These are phyloP conservation scores for Cyclotella distinguenda DNA, from an alignment of 108 stramenopile genomes.

Conservation along the genomic window DNA sequence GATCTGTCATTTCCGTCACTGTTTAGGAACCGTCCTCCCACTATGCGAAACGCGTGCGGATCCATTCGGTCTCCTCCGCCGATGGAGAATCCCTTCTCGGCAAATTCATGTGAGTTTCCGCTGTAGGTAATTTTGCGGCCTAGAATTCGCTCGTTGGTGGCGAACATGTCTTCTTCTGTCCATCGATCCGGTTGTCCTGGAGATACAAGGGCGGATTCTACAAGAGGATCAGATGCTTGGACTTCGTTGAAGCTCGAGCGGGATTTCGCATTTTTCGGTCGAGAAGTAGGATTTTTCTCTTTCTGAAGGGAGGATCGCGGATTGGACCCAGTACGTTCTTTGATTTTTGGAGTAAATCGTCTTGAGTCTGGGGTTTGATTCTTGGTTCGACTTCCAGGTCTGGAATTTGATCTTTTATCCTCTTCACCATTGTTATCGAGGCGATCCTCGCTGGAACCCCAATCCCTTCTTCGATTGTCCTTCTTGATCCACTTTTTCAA, in stretches of 20 bases:
- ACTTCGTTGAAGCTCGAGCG: conserved; percentile 42
- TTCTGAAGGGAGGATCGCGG: background rate
- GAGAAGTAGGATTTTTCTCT: conserved; percentile 23
- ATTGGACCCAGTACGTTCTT: conserved; percentile 20
- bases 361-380: background rate
- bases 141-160: conserved; percentile 63
- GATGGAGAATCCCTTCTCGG: conserved; percentile 66
- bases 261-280: conserved; percentile 20
- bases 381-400: conserved; percentile 8
- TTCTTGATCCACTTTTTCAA: conserved; percentile 68
- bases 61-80: conserved; percentile 47
- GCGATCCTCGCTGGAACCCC: background rate
- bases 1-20: conserved; percentile 20
- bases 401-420: conserved; percentile 5
- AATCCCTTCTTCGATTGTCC: conserved; percentile 19
- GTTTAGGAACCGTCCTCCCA: conserved; percentile 85
- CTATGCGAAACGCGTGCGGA: conserved; percentile 84
- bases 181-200: conserved; percentile 67
- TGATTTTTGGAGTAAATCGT: conserved; percentile 10
- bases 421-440: background rate
- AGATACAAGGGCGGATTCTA: conserved; percentile 54
- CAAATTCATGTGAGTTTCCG: conserved; percentile 87
- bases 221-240: conserved; percentile 49
- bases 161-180: conserved; percentile 89
- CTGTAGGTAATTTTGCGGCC: conserved; percentile 77